A percentile compares a stretch with the other conserved stretches of the same genome.
Conservation (phyloP, 2,329 filamentous ascomycete species). For the Paraphoma chrysanthemicola region DNA sequence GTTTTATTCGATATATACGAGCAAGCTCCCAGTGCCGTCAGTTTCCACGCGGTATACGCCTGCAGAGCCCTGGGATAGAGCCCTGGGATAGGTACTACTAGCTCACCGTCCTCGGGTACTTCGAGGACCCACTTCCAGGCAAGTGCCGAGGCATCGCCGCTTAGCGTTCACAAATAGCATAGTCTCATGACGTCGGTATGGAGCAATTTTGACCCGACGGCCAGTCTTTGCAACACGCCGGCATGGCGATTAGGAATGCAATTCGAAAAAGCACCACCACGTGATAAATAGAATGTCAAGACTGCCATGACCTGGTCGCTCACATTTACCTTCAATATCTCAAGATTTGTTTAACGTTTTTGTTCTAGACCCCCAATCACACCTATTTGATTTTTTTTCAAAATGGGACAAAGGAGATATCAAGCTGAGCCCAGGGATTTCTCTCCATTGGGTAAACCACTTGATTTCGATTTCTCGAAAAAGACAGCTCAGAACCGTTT, state of each 20-base stretch:
- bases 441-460: conserved; percentile 51
- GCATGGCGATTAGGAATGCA: conserved; percentile 11
- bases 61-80: no score
- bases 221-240: background rate
- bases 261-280: background rate
- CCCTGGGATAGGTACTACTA: no score
- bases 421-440: conserved; percentile 50
- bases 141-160: conserved; percentile 6
- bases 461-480: conserved; percentile 57
- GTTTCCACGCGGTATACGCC: no score
- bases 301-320: no score
- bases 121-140: no score
- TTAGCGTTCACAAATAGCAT: background rate
- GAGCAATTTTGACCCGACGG: background rate
- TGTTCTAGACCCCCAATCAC: background rate
- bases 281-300: background rate
- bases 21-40: no score
- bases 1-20: no score
- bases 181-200: conserved; percentile 4
- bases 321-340: background rate
- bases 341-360: background rate
- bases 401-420: conserved; percentile 51
- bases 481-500: conserved; percentile 69
- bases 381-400: conserved; percentile 17
- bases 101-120: no score